Evolutionary conservation across 2,329 filamentous ascomycete genomes (phyloP).

Genomic region (Aphanoascus verrucosus): DNA sequence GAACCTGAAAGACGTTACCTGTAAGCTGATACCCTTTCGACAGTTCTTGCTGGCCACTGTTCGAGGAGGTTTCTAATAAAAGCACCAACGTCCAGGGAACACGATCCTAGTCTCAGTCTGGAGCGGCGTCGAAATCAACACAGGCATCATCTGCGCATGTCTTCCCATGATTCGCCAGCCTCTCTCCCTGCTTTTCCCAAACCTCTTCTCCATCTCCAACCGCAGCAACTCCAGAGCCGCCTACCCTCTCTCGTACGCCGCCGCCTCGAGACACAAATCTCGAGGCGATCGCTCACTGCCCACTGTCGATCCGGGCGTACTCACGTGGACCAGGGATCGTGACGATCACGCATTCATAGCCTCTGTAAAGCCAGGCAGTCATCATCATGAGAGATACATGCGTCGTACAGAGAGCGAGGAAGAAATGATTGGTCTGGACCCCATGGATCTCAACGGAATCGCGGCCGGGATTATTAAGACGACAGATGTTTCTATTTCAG

Average conservation of each 20-base stretch:
- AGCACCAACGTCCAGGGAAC: constrained; percentile 16
- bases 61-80: not conserved
- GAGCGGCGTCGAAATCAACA: constrained; percentile 31
- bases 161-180: constrained; percentile 30
- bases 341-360: constrained; percentile 3
- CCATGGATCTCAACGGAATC: not conserved
- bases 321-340: not conserved
- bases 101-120: constrained; percentile 27
- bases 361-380: constrained; percentile 7
- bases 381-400: not conserved
- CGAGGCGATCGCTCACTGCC: constrained; percentile 6
- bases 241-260: constrained; percentile 1
- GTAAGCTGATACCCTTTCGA: constrained; percentile 3
- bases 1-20: constrained; percentile 13
- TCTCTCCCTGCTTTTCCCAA: constrained; percentile 19
- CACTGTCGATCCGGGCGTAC: not conserved
- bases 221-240: not conserved
- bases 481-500: constrained; percentile 8
- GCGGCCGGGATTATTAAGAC: constrained; percentile 9
- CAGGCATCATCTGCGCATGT: constrained; percentile 30
- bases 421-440: constrained; percentile 1
- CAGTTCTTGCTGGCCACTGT: not conserved
- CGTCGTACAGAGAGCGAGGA: constrained; percentile 10
- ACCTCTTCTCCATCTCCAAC: constrained; percentile 12
- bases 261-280: constrained; percentile 1